These are phyloP conservation scores for Hypoxylon sp. DNA, from an alignment of 2,329 filamentous ascomycete genomes.

Conservation along the genomic window DNA sequence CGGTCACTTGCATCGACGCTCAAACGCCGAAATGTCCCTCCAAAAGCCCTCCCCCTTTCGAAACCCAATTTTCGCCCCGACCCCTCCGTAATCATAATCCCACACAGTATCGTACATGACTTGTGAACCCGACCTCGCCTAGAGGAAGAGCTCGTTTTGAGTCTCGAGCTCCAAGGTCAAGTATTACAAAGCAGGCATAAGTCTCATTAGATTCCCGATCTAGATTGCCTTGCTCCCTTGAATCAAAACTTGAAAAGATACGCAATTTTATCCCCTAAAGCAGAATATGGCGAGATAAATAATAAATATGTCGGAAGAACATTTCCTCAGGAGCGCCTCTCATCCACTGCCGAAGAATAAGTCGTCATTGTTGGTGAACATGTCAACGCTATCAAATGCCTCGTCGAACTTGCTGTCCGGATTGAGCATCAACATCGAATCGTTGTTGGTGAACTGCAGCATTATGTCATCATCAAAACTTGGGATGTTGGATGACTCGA, in stretches of 20 bases:
- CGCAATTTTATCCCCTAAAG: constrained; percentile 4
- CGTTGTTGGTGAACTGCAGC: constrained; percentile 61
- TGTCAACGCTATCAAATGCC: constrained; percentile 65
- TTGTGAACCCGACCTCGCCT: constrained; percentile 27
- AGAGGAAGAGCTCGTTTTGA: constrained; percentile 12
- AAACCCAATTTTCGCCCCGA: constrained; percentile 21
- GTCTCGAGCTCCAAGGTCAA: constrained; percentile 17
- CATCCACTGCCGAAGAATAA: constrained; percentile 64
- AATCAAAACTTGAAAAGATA: constrained; percentile 18
- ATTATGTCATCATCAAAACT: constrained; percentile 63
- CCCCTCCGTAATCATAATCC: constrained; percentile 27
- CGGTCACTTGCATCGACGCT: constrained; percentile 35
- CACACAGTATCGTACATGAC: constrained; percentile 43
- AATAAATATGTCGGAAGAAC: background rate
- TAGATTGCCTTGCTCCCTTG: constrained; percentile 21
- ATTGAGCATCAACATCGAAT: constrained; percentile 65
- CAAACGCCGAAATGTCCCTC: constrained; percentile 37
- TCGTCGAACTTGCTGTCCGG: constrained; percentile 66
- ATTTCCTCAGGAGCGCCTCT: background rate
- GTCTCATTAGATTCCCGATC: constrained; percentile 28
- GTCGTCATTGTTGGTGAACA: constrained; percentile 68
- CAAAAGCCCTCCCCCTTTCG: background rate
- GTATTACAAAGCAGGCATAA: constrained; percentile 21
- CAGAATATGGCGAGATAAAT: constrained; percentile 9
- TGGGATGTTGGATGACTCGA: constrained; percentile 53